Conservation (phyloP, 805 yeast genomes). For the Scheffersomyces amazonensis region DNA sequence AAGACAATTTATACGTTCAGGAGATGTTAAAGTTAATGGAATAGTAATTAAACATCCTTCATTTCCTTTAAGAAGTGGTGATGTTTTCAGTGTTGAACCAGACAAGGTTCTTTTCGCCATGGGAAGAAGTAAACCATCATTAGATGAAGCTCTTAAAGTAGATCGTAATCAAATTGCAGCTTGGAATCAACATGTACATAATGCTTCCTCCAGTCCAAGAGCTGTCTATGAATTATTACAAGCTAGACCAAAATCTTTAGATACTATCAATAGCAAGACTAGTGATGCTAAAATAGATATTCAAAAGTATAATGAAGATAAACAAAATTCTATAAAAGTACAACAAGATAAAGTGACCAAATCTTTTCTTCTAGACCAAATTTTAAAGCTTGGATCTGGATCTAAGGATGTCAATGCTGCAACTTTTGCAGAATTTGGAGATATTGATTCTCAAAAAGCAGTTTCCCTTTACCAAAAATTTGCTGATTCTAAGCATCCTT, state of each 20-base stretch:
- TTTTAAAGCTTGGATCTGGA: conserved; percentile 25
- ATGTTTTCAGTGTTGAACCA: conserved; percentile 80
- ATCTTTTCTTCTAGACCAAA: conserved; percentile 42
- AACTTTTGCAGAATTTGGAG: conserved; percentile 33
- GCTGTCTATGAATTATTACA: conserved; percentile 50
- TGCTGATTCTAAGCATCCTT: conserved; percentile 21
- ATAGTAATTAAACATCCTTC: conserved; percentile 74
- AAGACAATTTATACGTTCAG: conserved; percentile 77
- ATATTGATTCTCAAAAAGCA: conserved; percentile 33
- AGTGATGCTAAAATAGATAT: conserved; percentile 13
- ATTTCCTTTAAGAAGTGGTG: conserved; percentile 77
- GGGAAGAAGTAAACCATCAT: conserved; percentile 80
- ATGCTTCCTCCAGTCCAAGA: conserved; percentile 56
- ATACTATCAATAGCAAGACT: conserved; percentile 17
- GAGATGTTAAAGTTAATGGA: conserved; percentile 85
- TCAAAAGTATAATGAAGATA: conserved; percentile 30
- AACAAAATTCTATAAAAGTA: conserved; percentile 43
- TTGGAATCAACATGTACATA: conserved; percentile 72
- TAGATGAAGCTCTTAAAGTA: conserved; percentile 61
- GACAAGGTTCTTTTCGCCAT: conserved; percentile 80
- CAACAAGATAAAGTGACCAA: conserved; percentile 43
- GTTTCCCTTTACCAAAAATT: conserved; percentile 28
- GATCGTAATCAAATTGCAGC: conserved; percentile 69
- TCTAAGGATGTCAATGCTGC: conserved; percentile 23
- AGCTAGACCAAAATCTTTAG: conserved; percentile 38